These are phyloP conservation scores for Diaporthe destruens DNA, from an alignment of 2,329 filamentous ascomycete species.

Conservation along the genomic window DNA sequence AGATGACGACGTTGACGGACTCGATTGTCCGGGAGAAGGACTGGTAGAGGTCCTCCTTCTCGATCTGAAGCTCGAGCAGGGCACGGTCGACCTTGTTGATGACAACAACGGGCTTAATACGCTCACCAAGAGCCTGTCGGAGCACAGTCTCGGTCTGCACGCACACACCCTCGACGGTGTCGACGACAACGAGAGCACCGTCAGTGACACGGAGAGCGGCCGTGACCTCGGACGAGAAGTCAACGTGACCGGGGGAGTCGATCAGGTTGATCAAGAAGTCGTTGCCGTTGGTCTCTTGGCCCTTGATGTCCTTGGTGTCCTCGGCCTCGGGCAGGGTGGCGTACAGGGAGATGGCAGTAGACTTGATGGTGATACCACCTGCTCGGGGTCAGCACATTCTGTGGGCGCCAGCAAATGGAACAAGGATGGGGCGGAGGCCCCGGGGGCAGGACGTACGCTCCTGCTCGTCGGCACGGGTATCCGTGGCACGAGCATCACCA, in stretches of 20 bases:
- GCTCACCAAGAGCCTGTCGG: slow-evolving; percentile 98
- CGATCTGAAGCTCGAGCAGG: slow-evolving; percentile 97
- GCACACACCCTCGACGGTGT: slow-evolving; percentile 99
- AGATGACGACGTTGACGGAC: slow-evolving; percentile 99
- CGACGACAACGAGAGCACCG: slow-evolving; percentile 99
- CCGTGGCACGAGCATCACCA: slow-evolving; percentile 94
- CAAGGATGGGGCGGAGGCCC: neutral
- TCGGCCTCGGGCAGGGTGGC: slow-evolving; percentile 83
- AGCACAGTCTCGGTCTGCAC: slow-evolving; percentile 99
- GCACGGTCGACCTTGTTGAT: slow-evolving; percentile 99
- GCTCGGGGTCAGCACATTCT: slow-evolving; percentile 34
- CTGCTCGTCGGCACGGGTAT: slow-evolving; percentile 97
- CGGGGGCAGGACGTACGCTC: slow-evolving; percentile 69
- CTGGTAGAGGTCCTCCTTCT: slow-evolving; percentile 99
- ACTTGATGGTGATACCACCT: slow-evolving; percentile 99
- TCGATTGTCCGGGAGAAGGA: slow-evolving; percentile 99
- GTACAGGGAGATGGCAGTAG: slow-evolving; percentile 98
- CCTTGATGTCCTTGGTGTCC: slow-evolving; percentile 93
- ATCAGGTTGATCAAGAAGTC: slow-evolving; percentile 99
- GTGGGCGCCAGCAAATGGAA: neutral
- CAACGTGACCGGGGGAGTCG: slow-evolving; percentile 99
- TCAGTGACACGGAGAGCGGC: slow-evolving; percentile 99
- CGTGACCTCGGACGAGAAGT: slow-evolving; percentile 99
- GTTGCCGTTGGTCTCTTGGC: slow-evolving; percentile 87
- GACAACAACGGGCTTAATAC: slow-evolving; percentile 99